Evolutionary conservation across 23 red algal genomes (phyloP), one percentile per base, ranked within the genome.

Genomic region (Gracilariopsis chorda): DNA sequence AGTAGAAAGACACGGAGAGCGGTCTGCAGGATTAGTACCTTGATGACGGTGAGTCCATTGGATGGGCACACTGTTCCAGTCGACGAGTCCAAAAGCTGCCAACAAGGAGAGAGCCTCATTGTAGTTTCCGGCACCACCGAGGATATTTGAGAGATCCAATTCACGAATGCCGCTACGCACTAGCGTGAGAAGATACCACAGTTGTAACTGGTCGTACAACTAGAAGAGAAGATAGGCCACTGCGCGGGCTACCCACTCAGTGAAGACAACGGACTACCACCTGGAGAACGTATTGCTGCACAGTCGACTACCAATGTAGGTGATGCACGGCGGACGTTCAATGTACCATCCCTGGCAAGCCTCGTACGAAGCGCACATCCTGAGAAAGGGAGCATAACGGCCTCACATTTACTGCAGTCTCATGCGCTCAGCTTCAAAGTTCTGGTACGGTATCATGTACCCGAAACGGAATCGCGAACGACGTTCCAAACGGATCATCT

Each of bases 391-490:
- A 10, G 29, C 2, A 58, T 61, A 83, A 65, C 78, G 78, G 23
- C 56, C 57, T 7, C 7, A 2, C 2, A 43, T 13, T 4, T 58
- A 58, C 27, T 44, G 53, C 78, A 35, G 48, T 5, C 16, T 36
- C 8, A 82, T 82, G 14, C 30, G n/a, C 33, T 40, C 2, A 21
- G 49, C 77, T 61, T 82, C 45, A 13, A 39, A 21, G 46, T 42
- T 59, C 17, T 82, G 77, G 13, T 82, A 82, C 4, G 24, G 25
- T 21, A 82, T 53, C 49, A 82, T 10, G 48, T 82, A 59, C 17
- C 51, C 51, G 77, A 53, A 56, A 12, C 8, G 1, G 19, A 36
- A 82, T 33, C 10, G 27, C 20, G 41, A 17, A 35, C 43, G 29
- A 17, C 45, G 77, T 35, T 82, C 77, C 2, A 82, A 82, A 5